Evolutionary conservation across 2,329 filamentous ascomycete species (phyloP).

Genomic region (Aspergillus sp.): DNA sequence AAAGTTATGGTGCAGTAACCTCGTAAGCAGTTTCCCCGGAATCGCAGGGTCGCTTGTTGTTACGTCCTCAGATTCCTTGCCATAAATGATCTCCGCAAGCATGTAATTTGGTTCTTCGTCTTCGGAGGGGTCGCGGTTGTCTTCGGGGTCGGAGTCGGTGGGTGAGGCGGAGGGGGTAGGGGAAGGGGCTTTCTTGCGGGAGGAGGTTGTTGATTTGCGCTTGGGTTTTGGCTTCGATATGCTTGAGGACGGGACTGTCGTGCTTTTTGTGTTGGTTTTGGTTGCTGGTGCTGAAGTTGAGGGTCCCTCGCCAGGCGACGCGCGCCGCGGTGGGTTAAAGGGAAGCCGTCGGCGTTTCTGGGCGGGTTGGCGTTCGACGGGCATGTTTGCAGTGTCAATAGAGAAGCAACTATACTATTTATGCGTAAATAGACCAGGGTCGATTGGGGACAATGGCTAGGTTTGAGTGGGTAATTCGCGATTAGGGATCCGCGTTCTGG

Average conservation of each 20-base stretch:
- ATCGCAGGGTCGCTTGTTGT: conserved; percentile 45
- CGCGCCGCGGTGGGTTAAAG: conserved; percentile 40
- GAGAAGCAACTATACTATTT: background rate
- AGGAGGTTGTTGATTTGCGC: conserved; percentile 7
- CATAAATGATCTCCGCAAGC: conserved; percentile 38
- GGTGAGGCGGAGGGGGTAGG: conserved; percentile 2
- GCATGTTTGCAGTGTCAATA: conserved; percentile 11
- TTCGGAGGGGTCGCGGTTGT: background rate
- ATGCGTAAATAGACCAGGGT: too few species aligned
- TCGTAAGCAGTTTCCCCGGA: conserved; percentile 66
- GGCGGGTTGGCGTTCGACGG: conserved; percentile 22
- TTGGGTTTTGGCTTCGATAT: conserved; percentile 6
- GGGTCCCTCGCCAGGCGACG: conserved; percentile 18
- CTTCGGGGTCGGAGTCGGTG: background rate
- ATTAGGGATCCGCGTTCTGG: too few species aligned
- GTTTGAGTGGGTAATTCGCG: too few species aligned
- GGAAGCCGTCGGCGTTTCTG: conserved; percentile 35
- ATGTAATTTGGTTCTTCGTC: conserved; percentile 41
- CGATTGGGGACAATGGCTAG: too few species aligned
- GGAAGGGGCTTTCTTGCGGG: conserved; percentile 3
- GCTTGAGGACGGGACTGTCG: conserved; percentile 2
- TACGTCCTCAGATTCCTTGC: conserved; percentile 20
- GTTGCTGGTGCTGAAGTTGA: conserved; percentile 16
- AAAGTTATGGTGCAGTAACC: conserved; percentile 74
- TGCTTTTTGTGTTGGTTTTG: conserved; percentile 16